Percentiles rank a stretch among this genome's conserved stretches.
phyloP scores from a whole-genome alignment of 352 stramenopile species.

The Phytophthora megakarya region DNA sequence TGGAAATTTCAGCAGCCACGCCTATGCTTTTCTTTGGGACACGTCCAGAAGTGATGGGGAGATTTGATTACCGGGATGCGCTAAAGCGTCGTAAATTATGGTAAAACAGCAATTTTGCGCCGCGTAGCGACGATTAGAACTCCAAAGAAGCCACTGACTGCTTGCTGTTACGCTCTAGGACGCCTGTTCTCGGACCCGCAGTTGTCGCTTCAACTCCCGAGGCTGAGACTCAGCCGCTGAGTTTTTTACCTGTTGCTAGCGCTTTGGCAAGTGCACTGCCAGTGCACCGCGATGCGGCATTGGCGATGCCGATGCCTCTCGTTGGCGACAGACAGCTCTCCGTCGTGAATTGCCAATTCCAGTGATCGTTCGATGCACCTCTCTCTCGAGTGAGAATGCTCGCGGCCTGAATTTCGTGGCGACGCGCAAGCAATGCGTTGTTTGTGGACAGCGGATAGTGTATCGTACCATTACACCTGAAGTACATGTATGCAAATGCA shows the following conservation, averaged over 20 bases:
- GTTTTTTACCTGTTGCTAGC: too few species aligned
- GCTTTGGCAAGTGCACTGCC: too few species aligned
- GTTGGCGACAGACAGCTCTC: neutral
- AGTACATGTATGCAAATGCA: too few species aligned
- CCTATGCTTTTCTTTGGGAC: conserved; percentile 25
- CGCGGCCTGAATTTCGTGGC: too few species aligned
- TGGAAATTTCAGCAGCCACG: conserved; percentile 9
- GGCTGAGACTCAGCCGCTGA: too few species aligned
- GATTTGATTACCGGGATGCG: conserved; percentile 25
- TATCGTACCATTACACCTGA: too few species aligned
- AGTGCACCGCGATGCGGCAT: too few species aligned
- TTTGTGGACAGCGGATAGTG: too few species aligned
- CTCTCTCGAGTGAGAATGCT: too few species aligned
- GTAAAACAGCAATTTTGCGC: conserved; percentile 9
- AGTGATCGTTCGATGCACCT: neutral
- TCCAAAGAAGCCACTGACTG: conserved; percentile 4
- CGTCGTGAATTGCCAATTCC: neutral
- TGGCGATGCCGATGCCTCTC: neutral
- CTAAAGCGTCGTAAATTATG: conserved; percentile 9
- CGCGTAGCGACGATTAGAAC: conserved; percentile 16
- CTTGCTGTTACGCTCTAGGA: conserved; percentile 29
- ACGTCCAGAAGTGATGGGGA: conserved; percentile 14
- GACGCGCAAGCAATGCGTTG: too few species aligned
- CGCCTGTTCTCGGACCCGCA: conserved; percentile 22
- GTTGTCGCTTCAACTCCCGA: neutral